Conservation (phyloP, 2,329 filamentous ascomycete genomes). For the Aspergillus sp. region DNA sequence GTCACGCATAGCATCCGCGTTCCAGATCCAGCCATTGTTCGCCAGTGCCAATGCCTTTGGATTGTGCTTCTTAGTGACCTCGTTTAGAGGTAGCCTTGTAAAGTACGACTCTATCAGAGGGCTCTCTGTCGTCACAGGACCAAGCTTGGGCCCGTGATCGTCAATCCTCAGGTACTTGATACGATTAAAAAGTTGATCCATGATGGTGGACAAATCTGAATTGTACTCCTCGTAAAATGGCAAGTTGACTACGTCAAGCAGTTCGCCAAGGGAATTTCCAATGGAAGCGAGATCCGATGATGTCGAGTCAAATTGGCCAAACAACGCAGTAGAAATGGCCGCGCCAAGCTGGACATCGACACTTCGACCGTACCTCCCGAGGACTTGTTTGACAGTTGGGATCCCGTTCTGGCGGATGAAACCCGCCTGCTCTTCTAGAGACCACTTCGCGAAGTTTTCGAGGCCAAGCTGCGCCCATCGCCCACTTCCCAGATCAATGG, state of each 20-base stretch:
- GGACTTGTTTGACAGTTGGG: slow-evolving; percentile 69
- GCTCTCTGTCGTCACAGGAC: slow-evolving; percentile 71
- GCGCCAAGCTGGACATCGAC: slow-evolving; percentile 71
- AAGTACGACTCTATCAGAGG: slow-evolving; percentile 95
- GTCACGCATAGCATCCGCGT: slow-evolving; percentile 88
- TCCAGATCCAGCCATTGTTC: slow-evolving; percentile 99
- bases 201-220: slow-evolving; percentile 73
- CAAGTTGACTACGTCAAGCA: slow-evolving; percentile 83
- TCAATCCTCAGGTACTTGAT: slow-evolving; percentile 96
- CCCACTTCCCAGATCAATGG: slow-evolving; percentile 15
- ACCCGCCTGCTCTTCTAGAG: slow-evolving; percentile 58
- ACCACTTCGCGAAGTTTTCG: slow-evolving; percentile 54
- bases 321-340: slow-evolving; percentile 64
- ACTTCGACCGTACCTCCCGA: slow-evolving; percentile 72
- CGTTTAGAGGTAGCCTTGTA: slow-evolving; percentile 79
- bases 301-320: slow-evolving; percentile 64
- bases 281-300: slow-evolving; percentile 45
- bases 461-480: slow-evolving; percentile 32
- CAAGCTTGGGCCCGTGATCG: slow-evolving; percentile 82
- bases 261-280: slow-evolving; percentile 54
- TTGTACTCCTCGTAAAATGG: slow-evolving; percentile 93
- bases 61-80: slow-evolving; percentile 73
- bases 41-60: slow-evolving; percentile 76
- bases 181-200: slow-evolving; percentile 89
- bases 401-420: slow-evolving; percentile 69